Evolutionary conservation across 805 yeast species (phyloP).

Genomic region (Nakazawaea wyomingensis): DNA sequence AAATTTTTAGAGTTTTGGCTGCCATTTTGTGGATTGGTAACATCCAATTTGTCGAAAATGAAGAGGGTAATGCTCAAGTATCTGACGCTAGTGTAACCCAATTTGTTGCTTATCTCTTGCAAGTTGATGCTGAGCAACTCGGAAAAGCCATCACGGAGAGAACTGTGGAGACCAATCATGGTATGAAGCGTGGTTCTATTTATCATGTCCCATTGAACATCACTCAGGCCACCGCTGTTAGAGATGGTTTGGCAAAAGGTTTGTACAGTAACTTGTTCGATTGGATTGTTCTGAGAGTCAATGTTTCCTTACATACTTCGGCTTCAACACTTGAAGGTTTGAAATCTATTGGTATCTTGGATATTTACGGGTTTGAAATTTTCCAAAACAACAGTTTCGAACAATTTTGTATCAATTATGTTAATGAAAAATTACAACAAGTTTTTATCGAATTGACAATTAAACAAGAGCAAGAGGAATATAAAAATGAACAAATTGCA

Average conservation of each 20-base stretch:
- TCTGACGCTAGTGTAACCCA: slow-evolving; percentile 88
- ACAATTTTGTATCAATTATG: slow-evolving; percentile 92
- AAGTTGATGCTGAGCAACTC: slow-evolving; percentile 66
- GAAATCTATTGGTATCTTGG: slow-evolving; percentile 87
- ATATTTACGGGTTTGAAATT: slow-evolving; percentile 94
- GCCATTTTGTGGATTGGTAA: slow-evolving; percentile 94
- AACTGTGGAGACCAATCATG: slow-evolving; percentile 85
- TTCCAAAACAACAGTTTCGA: slow-evolving; percentile 94
- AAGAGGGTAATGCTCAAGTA: slow-evolving; percentile 76
- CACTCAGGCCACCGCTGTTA: slow-evolving; percentile 91
- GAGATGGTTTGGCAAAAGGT: slow-evolving; percentile 94
- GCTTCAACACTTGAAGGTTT: slow-evolving; percentile 7
- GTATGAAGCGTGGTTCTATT: slow-evolving; percentile 84
- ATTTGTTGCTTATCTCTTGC: slow-evolving; percentile 86
- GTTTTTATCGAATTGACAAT: slow-evolving; percentile 93
- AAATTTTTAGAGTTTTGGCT: slow-evolving; percentile 79
- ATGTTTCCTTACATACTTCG: slow-evolving; percentile 51
- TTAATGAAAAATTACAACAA: slow-evolving; percentile 93
- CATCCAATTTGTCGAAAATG: slow-evolving; percentile 78
- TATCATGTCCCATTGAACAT: slow-evolving; percentile 91
- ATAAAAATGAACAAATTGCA: slow-evolving; percentile 87
- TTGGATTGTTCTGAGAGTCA: slow-evolving; percentile 93
- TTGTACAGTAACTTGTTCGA: slow-evolving; percentile 89
- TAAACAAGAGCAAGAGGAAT: slow-evolving; percentile 97
- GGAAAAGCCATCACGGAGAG: slow-evolving; percentile 70